Percentiles rank a stretch among this genome's conserved stretches.
Evolutionary conservation across 1,139 yeast species (phyloP).

Genomic region (Magnusiomyces sp.): DNA sequence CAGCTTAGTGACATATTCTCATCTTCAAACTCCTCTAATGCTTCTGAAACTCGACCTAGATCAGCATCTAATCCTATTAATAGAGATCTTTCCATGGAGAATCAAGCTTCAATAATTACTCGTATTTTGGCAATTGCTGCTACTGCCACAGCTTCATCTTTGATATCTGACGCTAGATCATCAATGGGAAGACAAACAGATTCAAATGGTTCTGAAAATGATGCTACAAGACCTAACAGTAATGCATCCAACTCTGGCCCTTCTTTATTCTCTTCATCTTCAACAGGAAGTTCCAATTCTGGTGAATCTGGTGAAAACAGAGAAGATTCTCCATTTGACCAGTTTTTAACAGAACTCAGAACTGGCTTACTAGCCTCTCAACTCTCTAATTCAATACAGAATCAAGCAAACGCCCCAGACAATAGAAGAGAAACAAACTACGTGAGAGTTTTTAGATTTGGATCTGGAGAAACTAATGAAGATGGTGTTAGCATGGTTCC

Average conservation of each 20-base stretch:
- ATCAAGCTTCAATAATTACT: slow-evolving; percentile 39
- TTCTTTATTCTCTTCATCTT: no score
- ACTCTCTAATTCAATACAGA: slow-evolving; percentile 20
- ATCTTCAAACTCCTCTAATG: not conserved
- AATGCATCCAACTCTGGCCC: not conserved
- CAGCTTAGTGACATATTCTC: not conserved
- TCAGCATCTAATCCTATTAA: not conserved
- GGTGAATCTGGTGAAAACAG: not conserved
- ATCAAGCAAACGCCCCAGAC: slow-evolving; percentile 14
- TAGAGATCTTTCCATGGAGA: slow-evolving; percentile 21
- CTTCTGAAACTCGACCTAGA: not conserved
- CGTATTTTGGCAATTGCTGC: slow-evolving; percentile 41
- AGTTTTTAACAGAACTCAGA: slow-evolving; percentile 35
- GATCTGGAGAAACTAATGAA: slow-evolving; percentile 1
- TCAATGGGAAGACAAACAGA: not conserved
- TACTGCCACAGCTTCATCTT: slow-evolving; percentile 37
- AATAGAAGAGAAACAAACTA: slow-evolving; percentile 32
- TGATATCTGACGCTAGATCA: slow-evolving; percentile 26
- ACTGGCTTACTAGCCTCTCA: slow-evolving; percentile 36
- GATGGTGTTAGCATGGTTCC: slow-evolving; percentile 35
- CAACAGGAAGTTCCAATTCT: not conserved
- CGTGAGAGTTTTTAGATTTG: slow-evolving; percentile 47
- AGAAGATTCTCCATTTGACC: slow-evolving; percentile 29
- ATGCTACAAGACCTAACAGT: not conserved
- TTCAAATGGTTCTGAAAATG: not conserved